These are phyloP conservation scores for Sarocladiaceae sp. DNA, from an alignment of 2,329 filamentous ascomycete genomes.

Conservation along the genomic window DNA sequence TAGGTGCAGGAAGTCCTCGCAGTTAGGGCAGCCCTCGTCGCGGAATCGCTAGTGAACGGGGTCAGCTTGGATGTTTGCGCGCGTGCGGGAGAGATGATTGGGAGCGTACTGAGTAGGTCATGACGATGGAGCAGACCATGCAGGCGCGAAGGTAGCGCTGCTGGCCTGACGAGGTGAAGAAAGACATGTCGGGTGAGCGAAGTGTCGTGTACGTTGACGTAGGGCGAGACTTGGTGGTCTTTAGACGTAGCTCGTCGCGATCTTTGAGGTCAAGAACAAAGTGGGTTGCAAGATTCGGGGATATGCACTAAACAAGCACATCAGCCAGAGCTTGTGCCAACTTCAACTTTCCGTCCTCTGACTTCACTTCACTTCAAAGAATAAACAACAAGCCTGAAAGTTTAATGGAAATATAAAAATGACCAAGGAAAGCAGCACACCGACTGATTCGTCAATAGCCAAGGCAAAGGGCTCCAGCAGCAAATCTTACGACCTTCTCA, in stretches of 20 bases:
- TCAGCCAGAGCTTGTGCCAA: neutral
- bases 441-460: constrained; percentile 22
- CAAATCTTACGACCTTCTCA: constrained; percentile 45
- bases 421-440: constrained; percentile 16
- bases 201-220: neutral
- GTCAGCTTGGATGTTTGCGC: neutral
- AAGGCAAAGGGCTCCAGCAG: constrained; percentile 23
- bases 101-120: constrained; percentile 64
- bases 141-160: constrained; percentile 89
- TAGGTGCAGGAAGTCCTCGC: constrained; percentile 86
- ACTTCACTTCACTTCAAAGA: too few relatives aligned
- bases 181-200: constrained; percentile 27
- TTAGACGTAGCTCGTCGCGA: constrained; percentile 4
- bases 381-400: too few relatives aligned
- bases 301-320: constrained; percentile 15
- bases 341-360: too few relatives aligned
- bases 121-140: constrained; percentile 97
- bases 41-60: constrained; percentile 66
- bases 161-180: constrained; percentile 63
- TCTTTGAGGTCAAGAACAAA: constrained; percentile 2
- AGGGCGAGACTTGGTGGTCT: neutral
- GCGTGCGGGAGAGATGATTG: neutral
- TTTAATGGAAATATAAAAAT: too few relatives aligned
- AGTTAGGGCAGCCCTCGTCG: constrained; percentile 89
- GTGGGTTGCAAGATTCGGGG: constrained; percentile 17